These are phyloP conservation scores for Phytophthora citricola DNA, from an alignment of 352 stramenopile species.

Conservation along the genomic window DNA sequence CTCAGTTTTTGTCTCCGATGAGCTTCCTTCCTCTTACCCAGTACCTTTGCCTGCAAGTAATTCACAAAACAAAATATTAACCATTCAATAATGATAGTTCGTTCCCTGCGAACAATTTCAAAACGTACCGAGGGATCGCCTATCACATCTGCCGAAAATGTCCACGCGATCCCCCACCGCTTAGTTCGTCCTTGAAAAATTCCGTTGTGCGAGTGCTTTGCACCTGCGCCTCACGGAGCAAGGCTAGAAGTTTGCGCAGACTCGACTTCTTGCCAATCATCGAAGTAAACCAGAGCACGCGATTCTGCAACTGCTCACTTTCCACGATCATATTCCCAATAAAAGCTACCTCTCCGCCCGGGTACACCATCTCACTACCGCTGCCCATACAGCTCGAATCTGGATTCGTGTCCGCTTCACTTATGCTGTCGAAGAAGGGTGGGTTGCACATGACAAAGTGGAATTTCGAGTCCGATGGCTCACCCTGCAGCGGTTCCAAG, in stretches of 20 bases:
- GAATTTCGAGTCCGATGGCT: conserved; percentile 42
- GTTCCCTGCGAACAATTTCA: not conserved
- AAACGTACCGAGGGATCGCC: conserved; percentile 46
- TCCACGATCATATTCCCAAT: conserved; percentile 93
- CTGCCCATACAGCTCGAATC: conserved; percentile 76
- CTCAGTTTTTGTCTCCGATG: conserved; percentile 58
- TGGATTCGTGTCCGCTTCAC: conserved; percentile 82
- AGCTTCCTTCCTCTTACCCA: conserved; percentile 86
- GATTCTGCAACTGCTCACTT: conserved; percentile 77
- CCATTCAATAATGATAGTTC: not conserved
- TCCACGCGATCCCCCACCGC: conserved; percentile 96
- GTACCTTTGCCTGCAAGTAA: conserved; percentile 64
- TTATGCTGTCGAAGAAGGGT: conserved; percentile 93
- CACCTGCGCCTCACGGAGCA: conserved; percentile 74
- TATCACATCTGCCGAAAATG: conserved; percentile 61
- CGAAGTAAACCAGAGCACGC: conserved; percentile 94
- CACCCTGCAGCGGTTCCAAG: conserved; percentile 51
- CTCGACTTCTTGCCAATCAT: conserved; percentile 95
- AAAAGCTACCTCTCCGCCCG: conserved; percentile 95
- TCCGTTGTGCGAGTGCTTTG: conserved; percentile 90
- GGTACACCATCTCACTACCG: conserved; percentile 84
- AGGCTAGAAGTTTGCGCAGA: conserved; percentile 86
- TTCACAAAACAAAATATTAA: conserved; percentile 2
- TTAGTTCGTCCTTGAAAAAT: conserved; percentile 94
- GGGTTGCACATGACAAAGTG: conserved; percentile 98